Base-by-base conservation (phyloP, 371 early-diverging fungal species). In the Mucor sp. region DNA sequence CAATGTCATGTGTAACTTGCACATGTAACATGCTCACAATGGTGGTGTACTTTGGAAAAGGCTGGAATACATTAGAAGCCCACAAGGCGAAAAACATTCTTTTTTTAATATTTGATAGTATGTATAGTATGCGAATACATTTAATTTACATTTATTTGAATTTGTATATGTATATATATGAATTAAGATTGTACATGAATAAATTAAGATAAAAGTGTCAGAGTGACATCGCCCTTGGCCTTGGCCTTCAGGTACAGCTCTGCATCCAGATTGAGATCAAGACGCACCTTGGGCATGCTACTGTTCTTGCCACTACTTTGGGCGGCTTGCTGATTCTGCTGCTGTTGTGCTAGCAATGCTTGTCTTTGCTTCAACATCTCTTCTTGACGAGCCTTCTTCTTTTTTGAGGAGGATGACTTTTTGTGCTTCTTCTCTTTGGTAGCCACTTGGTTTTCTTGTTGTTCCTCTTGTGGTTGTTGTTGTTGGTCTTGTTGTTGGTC, bases 211-310 rank as follows among this genome's bases (percentile, higher is more conserved):
- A 71, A 23, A 19, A 74, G 27, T n/a, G 74, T 63, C 27, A 74
- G 30, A 2, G 74, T 74, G 56, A 74, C 48, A 58, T 74, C 74
- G 27, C 74, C 74, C 11, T 68, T 61, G 0, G 63, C 64, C 60
- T 63, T 74, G n/a, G 74, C 74, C 59, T 65, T 70, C 12, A 74
- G 17, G 25, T 60, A 56, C 11, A 74, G 11, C 44, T 74, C 68
- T 5, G 71, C 71, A 4, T 74, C 74, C 15, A 74, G 27, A 21
- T 74, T 74, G 23, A 74, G 59, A 32, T 71, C 74, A 23, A 74
- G 47, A 23, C 50, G 50, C 50, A 50, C 44, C 4, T 41, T 63
- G 5, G 71, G 71, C 60, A 66, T 60, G 53, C 67, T 71, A 17
- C 66, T 58, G 15, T 60, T 67, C 15, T 44, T 67, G 1, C 60